Conservation (phyloP, 345 rosid species). For the Citrus inodora region DNA sequence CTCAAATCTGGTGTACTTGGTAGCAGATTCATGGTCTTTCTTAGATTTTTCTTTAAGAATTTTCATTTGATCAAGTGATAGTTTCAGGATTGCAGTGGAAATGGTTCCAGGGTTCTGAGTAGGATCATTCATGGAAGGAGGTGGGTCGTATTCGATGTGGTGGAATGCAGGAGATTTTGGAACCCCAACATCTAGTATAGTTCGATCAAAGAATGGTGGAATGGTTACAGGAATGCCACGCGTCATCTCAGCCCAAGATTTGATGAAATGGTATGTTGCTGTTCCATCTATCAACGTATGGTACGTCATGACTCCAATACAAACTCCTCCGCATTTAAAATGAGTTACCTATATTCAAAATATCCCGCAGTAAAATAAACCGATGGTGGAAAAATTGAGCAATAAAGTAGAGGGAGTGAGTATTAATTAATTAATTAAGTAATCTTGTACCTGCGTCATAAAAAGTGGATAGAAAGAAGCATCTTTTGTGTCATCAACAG, state of each 20-base stretch:
- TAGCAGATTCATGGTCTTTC: background rate
- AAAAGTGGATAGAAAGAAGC: slow-evolving; percentile 31
- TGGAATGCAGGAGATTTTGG: slow-evolving; percentile 8
- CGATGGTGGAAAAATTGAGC: slow-evolving; percentile 9
- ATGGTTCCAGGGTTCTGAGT: background rate
- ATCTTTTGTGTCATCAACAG: slow-evolving; percentile 21
- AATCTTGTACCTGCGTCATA: slow-evolving; percentile 15
- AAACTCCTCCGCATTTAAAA: slow-evolving; percentile 32
- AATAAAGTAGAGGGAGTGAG: slow-evolving; percentile 18
- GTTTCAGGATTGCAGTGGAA: slow-evolving; percentile 15
- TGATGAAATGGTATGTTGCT: slow-evolving; percentile 21
- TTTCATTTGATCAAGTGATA: slow-evolving; percentile 29
- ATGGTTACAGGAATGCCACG: slow-evolving; percentile 11
- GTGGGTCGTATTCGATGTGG: background rate
- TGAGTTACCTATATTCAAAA: slow-evolving; percentile 15
- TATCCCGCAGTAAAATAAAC: slow-evolving; percentile 21
- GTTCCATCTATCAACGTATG: slow-evolving; percentile 27
- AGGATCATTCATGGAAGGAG: slow-evolving; percentile 10
- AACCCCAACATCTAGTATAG: slow-evolving; percentile 6
- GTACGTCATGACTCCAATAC: slow-evolving; percentile 18
- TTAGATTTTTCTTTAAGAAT: slow-evolving; percentile 23
- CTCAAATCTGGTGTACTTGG: slow-evolving; percentile 15
- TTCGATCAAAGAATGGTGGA: slow-evolving; percentile 17
- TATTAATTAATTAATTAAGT: background rate
- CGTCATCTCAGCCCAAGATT: slow-evolving; percentile 24